Evolutionary conservation across 1,284 basidiomycete species (phyloP), one percentile per base, ranked within the genome.

Genomic region (Rhodotorula sp.): DNA sequence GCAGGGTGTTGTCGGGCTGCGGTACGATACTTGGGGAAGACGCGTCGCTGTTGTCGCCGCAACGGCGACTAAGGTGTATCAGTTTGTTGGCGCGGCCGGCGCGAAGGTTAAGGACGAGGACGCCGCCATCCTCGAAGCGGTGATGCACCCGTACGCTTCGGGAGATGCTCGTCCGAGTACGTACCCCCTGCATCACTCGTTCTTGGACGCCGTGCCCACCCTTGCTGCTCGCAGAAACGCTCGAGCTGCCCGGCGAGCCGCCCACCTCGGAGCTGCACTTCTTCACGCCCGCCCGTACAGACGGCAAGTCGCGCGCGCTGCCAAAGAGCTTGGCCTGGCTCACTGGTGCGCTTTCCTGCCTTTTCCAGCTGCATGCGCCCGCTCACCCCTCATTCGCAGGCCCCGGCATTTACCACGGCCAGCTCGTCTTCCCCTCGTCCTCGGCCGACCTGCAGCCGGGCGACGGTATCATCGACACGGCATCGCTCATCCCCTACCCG

Each of bases 21-120:
- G 87, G 74, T 92, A 91, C 80, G 90, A 94, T 74, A 86, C 90
- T 60, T 83, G 82, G 83, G 32, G 13, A 19, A 22, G 61, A 64
- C 70, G 80, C 71, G 85, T 9, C 81, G 79, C 91, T 3, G 88
- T 94, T n/a, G 84, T 97, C 19, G 88, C 88, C 8, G 93, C 94
- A 0, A 97, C 96, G 3, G 87, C 89, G 39, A 90, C 91, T 10
- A 87, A 95, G 69, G 90, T 98, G 78, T 97, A 97, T 80, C 94
- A 98, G 80, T 93, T 95, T 72, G 86, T 89, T 64, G 95, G 93
- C 0, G 78, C 10, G 7, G 65, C 34, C 1, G 54, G 79, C 1
- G 79, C 78, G 19, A 79, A 79, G 37, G 80, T 78, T 60, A 66
- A 54, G 32, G 88, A 90, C 32, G 89, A 91, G 48, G 91, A 91